Evolutionary conservation across 2,329 filamentous ascomycete genomes (phyloP).

Genomic region (Elsinoe arachidis): DNA sequence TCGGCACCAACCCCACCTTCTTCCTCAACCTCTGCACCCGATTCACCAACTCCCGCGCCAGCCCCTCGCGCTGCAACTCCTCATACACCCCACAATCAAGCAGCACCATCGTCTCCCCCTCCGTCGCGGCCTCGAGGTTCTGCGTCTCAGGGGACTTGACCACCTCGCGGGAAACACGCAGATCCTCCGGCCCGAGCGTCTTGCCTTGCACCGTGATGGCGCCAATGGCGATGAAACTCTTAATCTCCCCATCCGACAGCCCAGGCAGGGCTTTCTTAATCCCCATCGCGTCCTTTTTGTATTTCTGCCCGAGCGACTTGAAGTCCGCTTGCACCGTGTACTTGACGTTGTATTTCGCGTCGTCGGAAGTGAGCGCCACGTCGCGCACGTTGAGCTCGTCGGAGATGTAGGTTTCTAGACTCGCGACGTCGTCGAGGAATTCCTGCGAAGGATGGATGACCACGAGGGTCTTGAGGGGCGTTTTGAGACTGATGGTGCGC

Average conservation of each 20-base stretch:
- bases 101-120: constrained; percentile 83
- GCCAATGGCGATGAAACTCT: constrained; percentile 63
- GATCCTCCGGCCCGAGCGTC: constrained; percentile 68
- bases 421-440: constrained; percentile 79
- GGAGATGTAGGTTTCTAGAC: constrained; percentile 76
- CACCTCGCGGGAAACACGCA: constrained; percentile 72
- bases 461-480: constrained; percentile 77
- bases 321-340: constrained; percentile 88
- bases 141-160: constrained; percentile 62
- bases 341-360: constrained; percentile 83
- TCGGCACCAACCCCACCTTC: constrained; percentile 81
- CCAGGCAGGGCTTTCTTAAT: constrained; percentile 83
- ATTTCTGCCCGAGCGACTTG: constrained; percentile 89
- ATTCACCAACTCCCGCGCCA: constrained; percentile 87
- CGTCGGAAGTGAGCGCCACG: constrained; percentile 73
- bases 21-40: constrained; percentile 88
- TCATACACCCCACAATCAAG: constrained; percentile 76
- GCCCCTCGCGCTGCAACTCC: constrained; percentile 76
- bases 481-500: constrained; percentile 77
- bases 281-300: constrained; percentile 87
- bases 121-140: constrained; percentile 76
- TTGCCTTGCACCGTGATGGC: constrained; percentile 81
- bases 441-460: constrained; percentile 77
- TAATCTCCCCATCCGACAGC: constrained; percentile 71
- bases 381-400: constrained; percentile 90